phyloP scores from a whole-genome alignment of 1,139 yeast species.

The Diutina rugosa region DNA sequence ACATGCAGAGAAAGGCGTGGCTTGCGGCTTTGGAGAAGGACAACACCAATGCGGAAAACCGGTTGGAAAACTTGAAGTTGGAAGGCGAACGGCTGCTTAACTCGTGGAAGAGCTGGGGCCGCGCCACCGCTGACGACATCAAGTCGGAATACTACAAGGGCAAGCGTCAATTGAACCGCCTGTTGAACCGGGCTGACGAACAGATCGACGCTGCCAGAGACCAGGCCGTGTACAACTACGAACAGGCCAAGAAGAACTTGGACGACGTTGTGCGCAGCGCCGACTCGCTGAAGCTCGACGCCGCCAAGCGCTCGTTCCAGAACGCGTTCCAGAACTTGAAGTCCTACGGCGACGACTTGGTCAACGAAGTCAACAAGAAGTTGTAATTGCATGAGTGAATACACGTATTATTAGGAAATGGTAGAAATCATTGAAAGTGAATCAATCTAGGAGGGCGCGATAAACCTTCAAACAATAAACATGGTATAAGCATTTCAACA shows the following conservation, averaged over 20 bases:
- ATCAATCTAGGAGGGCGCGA: too few relatives aligned
- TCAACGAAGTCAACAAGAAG: background rate
- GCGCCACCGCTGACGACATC: background rate
- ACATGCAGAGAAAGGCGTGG: background rate
- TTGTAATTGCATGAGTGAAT: background rate
- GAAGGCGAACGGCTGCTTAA: background rate
- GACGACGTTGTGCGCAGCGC: background rate
- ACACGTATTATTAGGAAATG: background rate
- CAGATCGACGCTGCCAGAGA: background rate
- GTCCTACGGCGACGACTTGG: background rate
- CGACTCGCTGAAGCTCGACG: background rate
- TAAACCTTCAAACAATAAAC: too few relatives aligned
- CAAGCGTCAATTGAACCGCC: background rate
- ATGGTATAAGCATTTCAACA: too few relatives aligned
- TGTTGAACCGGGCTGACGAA: background rate
- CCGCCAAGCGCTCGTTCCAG: background rate
- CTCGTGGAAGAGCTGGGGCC: background rate
- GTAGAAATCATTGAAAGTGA: too few relatives aligned
- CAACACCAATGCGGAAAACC: too few relatives aligned
- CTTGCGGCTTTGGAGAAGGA: background rate
- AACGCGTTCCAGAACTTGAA: background rate
- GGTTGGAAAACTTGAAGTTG: background rate
- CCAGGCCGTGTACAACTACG: background rate
- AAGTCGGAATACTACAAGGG: conserved; percentile 1
- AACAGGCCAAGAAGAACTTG: conserved; percentile 1